Evolutionary conservation across 345 rosid genomes (phyloP), one percentile per base, ranked within the genome.

Genomic region (Bretschneidera sinensis): DNA sequence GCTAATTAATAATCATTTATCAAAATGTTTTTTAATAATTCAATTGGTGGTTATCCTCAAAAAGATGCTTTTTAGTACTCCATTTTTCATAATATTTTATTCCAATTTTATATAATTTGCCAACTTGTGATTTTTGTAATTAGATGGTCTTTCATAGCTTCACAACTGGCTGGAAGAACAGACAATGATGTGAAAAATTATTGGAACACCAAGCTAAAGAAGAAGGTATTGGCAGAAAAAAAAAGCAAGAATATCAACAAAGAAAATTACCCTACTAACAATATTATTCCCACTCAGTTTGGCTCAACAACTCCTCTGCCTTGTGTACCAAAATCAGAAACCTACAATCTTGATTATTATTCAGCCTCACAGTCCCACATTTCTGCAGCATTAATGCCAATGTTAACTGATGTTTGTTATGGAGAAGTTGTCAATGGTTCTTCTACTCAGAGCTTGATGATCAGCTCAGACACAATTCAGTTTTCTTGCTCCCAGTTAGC

Each of bases 141-240:
- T 47, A 84, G 90, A 57, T 84, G 90, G 85, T 77, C 87, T 22
- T n/a, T 77, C 54, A 84, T 81, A 63, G 87, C 90, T 20, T 78
- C 87, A 66, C 79, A 70, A 8, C 65, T 84, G 15, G 69, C 81
- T 0, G 80, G 89, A 64, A 78, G 89, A 74, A 84, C 89, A 0
- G 89, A 81, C 57, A 84, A 84, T 17, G 90, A 82, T 43, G 75
- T 84, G 60, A 84, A 84, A 60, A 84, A 84, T 55, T 70, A 84
- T 43, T 84, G 90, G 90, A 84, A 81, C 57, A 84, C 87, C 48
- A 81, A 78, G 60, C 59, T 84, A 48, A 84, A 79, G 80, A 84
- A 79, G 74, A 81, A 75, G 78, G 64, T 75, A 17, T 28, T 70
- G 49, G 68, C 74, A 8, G 77, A 73, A 49, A 67, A 73, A 47